These are phyloP conservation scores for Kalanchoe fedtschenkoi DNA, from an alignment of 164 flowering plant species.

Conservation along the genomic window DNA sequence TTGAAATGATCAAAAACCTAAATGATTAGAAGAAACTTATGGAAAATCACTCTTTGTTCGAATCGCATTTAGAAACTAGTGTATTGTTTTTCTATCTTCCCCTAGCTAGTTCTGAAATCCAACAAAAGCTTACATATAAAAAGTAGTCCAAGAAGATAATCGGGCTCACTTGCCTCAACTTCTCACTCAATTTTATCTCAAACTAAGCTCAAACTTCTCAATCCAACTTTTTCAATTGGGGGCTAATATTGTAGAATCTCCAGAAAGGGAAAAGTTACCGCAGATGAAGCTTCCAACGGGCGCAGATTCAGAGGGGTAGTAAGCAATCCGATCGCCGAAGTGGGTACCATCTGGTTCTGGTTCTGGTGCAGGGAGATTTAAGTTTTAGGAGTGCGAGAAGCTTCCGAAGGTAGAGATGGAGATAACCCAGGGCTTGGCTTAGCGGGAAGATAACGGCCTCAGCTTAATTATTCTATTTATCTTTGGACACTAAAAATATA, in stretches of 20 bases:
- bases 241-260: not conserved
- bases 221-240: too few species aligned
- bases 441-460: constrained; percentile 48
- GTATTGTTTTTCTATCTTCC: too few species aligned
- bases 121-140: too few species aligned
- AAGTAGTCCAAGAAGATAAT: too few species aligned
- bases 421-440: too few species aligned
- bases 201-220: too few species aligned
- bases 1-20: not conserved
- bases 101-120: too few species aligned
- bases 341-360: constrained; percentile 23
- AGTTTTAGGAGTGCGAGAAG: constrained; percentile 7
- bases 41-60: not conserved
- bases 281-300: not conserved
- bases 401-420: constrained; percentile 4
- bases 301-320: constrained; percentile 5
- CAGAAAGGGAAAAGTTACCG: not conserved
- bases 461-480: too few species aligned
- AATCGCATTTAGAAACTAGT: too few species aligned
- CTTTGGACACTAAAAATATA: too few species aligned
- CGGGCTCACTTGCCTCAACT: too few species aligned
- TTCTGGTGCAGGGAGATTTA: not conserved
- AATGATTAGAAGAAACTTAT: not conserved
- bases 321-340: constrained; percentile 22
- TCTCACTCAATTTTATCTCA: too few species aligned